phyloP scores from a whole-genome alignment of 768 basidiomycete species.

The Lentinula sp. region DNA sequence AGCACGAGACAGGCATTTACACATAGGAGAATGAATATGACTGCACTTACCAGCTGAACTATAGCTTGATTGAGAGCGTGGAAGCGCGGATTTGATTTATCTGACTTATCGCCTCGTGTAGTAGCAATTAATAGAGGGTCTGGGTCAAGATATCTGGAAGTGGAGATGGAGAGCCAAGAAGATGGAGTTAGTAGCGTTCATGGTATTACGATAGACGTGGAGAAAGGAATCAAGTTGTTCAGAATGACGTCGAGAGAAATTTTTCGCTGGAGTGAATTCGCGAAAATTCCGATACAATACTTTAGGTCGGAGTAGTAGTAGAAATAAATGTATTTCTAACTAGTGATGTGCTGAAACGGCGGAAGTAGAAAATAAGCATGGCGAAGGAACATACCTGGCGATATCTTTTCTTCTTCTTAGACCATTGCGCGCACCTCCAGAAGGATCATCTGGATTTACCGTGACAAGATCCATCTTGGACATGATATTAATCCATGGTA shows the following conservation, averaged over 20 bases:
- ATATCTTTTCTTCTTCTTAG: conserved; percentile 72
- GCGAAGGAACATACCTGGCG: conserved; percentile 50
- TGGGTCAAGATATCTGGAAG: conserved; percentile 81
- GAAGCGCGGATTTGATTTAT: conserved; percentile 68
- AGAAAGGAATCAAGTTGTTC: not conserved
- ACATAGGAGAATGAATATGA: not conserved
- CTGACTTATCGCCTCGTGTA: conserved; percentile 51
- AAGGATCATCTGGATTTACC: conserved; percentile 50
- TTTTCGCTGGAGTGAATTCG: no score
- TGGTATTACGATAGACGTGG: not conserved
- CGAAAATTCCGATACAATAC: no score
- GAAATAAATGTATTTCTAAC: not conserved
- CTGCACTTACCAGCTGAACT: conserved; percentile 76
- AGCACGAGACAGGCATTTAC: not conserved
- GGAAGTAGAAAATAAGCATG: not conserved
- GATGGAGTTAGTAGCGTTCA: not conserved
- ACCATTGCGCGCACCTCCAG: conserved; percentile 64
- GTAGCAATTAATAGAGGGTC: conserved; percentile 82
- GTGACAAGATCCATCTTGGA: conserved; percentile 99
- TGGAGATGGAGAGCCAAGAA: not conserved
- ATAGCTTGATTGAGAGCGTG: conserved; percentile 93
- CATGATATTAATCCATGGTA: conserved; percentile 97
- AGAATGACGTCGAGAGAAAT: not conserved
- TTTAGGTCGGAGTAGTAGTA: no score
- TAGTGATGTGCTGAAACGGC: not conserved